Evolutionary conservation across 352 stramenopile species (phyloP), one percentile per base, ranked within the genome.

Genomic region (Lagenidium giganteum): DNA sequence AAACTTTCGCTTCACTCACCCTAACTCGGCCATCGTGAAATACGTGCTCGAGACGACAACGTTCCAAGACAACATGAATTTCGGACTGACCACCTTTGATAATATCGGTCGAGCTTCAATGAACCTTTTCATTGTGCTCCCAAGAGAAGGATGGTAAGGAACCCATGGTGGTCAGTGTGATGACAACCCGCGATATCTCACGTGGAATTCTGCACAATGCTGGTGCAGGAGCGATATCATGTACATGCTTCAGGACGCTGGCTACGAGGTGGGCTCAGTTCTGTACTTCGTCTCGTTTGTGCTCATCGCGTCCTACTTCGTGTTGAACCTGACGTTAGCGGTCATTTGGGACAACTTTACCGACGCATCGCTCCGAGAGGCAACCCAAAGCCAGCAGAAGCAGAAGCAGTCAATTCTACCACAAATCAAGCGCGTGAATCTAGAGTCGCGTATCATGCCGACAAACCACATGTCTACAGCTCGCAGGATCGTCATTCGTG

Each of bases 51-150:
- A 69, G 14, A 54, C 34, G 18, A 64, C 61, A 17, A 69, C 57
- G 2, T 96, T 88, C 47, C 77, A 67, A n/a, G 48, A 66, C 13
- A 71, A 84, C 26, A 59, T 95, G 16, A 95, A 95, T 40, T 96
- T 64, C 50, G 91, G 90, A 0, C 73, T 93, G 33, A 83, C 70
- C 0, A 73, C 63, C 18, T 98, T 97, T 53, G 91, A 98, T 55
- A 77, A 87, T 42, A 91, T 98, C 31, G 55, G 63, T 6, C 73
- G 54, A 6, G 73, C 90, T n/a, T 85, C 79, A 16, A 42, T 97
- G 5, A 86, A 82, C 1, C 75, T 96, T 16, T 96, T 97, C 51
- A 78, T 95, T 45, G 77, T 70, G 22, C 79, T 98, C 31, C 96
- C 90, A 12, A 63, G 91, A 20, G 87, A 97, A 63, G 93, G 93